Percentiles rank a stretch among this genome's conserved stretches.
Evolutionary conservation across 176 grass and related monocot species (phyloP).

Genomic region (Oryza nivara): DNA sequence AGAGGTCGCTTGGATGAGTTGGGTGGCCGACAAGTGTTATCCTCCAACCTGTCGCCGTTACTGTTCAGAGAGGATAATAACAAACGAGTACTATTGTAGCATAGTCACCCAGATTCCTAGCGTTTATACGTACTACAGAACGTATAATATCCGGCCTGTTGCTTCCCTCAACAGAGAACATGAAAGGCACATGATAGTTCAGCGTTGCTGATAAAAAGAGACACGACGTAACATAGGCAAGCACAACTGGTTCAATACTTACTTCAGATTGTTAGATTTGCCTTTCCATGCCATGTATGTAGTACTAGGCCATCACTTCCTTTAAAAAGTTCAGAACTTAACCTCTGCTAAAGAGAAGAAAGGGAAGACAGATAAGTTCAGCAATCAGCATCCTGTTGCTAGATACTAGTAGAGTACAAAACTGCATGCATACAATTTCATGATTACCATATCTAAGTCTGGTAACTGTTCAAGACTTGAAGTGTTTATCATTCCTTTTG

Average conservation of each 20-base stretch:
- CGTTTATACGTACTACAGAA: neutral
- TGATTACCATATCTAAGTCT: neutral
- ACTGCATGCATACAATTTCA: neutral
- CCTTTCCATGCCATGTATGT: no score
- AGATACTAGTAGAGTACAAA: neutral
- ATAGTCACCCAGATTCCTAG: neutral
- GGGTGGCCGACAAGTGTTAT: neutral
- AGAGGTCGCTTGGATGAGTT: neutral
- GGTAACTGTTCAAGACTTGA: neutral
- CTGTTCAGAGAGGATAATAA: no score
- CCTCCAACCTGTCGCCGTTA: neutral
- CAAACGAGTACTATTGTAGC: neutral
- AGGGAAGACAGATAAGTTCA: neutral
- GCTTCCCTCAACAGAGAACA: neutral
- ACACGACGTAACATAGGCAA: no score
- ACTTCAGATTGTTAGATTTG: no score
- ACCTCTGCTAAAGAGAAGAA: neutral
- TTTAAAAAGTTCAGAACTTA: neutral
- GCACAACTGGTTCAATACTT: no score
- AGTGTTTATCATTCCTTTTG: neutral
- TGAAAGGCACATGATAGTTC: neutral
- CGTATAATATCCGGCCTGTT: neutral
- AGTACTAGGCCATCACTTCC: neutral
- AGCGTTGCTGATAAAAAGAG: no score
- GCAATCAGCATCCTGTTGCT: neutral